Conservation (phyloP, 2,329 filamentous ascomycete species). For the Harringtonia aguacate region DNA sequence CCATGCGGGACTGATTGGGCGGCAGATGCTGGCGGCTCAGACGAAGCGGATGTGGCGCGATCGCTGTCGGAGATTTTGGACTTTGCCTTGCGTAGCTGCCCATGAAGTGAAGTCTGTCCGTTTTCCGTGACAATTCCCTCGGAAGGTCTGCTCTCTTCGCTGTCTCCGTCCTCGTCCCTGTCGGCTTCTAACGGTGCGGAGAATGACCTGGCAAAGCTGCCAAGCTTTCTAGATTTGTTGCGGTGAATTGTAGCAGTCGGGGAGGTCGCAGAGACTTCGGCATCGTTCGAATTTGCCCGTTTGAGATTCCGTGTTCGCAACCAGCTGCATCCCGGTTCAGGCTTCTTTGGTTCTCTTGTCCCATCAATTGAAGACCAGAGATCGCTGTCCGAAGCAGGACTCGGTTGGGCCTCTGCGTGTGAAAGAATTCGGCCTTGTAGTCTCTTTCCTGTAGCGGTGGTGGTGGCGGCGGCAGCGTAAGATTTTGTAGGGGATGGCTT, state of each 20-base stretch:
- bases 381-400: not conserved
- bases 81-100: too few species aligned
- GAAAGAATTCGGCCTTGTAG: not conserved
- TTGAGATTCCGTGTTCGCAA: slow-evolving; percentile 9
- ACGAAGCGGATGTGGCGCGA: not conserved
- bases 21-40: too few species aligned
- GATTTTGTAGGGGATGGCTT: too few species aligned
- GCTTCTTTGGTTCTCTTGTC: not conserved
- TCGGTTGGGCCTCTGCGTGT: too few species aligned
- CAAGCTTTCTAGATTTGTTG: not conserved
- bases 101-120: not conserved
- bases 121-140: not conserved
- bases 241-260: slow-evolving; percentile 1
- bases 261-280: not conserved
- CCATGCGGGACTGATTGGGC: too few species aligned
- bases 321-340: slow-evolving; percentile 4
- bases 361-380: not conserved
- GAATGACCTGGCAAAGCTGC: not conserved
- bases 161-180: not conserved
- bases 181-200: not conserved
- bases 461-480: too few species aligned
- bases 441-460: too few species aligned
- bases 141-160: not conserved
- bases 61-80: not conserved
- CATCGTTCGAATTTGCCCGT: slow-evolving; percentile 1